These are phyloP conservation scores for Xylariaceae sp. DNA, from an alignment of 2,329 filamentous ascomycete genomes.

Conservation along the genomic window DNA sequence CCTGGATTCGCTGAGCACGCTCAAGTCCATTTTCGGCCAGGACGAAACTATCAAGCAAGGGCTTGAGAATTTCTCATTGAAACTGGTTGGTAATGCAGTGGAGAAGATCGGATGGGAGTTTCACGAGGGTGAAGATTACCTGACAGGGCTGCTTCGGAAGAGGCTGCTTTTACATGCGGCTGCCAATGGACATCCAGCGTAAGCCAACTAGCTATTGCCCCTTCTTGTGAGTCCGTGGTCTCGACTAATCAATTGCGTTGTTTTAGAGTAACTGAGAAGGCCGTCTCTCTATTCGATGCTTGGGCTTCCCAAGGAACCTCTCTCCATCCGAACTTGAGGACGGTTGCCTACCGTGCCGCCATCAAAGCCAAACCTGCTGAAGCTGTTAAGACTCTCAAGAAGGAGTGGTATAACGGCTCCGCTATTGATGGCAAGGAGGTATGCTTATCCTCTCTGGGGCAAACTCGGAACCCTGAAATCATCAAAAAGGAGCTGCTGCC, in stretches of 20 bases:
- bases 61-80: slow-evolving; percentile 79
- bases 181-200: slow-evolving; percentile 76
- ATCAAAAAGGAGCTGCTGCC: slow-evolving; percentile 70
- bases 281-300: slow-evolving; percentile 78
- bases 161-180: slow-evolving; percentile 79
- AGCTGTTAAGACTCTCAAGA: slow-evolving; percentile 76
- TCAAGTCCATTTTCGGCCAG: slow-evolving; percentile 85
- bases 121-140: slow-evolving; percentile 77
- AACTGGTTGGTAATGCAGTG: slow-evolving; percentile 76
- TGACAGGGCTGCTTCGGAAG: slow-evolving; percentile 82
- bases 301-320: slow-evolving; percentile 73
- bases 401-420: slow-evolving; percentile 82
- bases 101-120: slow-evolving; percentile 88
- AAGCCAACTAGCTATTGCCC: slow-evolving; percentile 45
- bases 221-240: not conserved
- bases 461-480: slow-evolving; percentile 71
- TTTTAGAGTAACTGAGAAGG: slow-evolving; percentile 71
- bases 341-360: slow-evolving; percentile 79
- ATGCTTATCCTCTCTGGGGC: slow-evolving; percentile 76
- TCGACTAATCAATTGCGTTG: slow-evolving; percentile 28
- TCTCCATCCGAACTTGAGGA: slow-evolving; percentile 82
- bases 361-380: slow-evolving; percentile 73
- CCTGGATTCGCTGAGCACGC: slow-evolving; percentile 73
- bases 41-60: slow-evolving; percentile 75
- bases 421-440: slow-evolving; percentile 93